Evolutionary conservation across 495 filamentous ascomycete species (phyloP).

Genomic region (Neurospora sp.): DNA sequence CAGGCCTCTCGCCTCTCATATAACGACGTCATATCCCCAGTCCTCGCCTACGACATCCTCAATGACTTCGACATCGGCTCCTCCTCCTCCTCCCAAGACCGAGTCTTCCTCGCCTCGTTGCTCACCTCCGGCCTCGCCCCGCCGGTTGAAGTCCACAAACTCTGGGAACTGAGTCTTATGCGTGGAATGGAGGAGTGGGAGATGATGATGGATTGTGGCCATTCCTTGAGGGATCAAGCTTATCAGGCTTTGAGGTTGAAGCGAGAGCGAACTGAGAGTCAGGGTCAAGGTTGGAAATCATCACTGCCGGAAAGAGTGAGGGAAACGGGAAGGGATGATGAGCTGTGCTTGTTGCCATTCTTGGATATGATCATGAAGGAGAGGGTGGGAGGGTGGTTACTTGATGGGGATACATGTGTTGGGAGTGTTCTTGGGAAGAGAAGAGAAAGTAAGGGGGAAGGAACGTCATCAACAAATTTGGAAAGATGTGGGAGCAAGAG

Average conservation of each 20-base stretch:
- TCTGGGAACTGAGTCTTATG: conserved; percentile 16
- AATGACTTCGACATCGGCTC: conserved; percentile 22
- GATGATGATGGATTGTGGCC: conserved; percentile 22
- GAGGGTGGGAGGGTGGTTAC: not conserved
- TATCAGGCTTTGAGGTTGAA: not conserved
- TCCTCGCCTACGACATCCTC: conserved; percentile 5
- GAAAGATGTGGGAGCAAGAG: not conserved
- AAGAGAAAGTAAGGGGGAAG: not conserved
- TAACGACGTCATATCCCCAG: not conserved
- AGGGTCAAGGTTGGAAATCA: not conserved
- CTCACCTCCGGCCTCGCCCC: conserved; percentile 13
- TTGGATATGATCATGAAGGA: not conserved
- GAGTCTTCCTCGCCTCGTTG: conserved; percentile 14
- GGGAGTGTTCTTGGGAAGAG: not conserved
- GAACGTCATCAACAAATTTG: not conserved
- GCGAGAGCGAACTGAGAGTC: not conserved
- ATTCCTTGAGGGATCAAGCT: conserved; percentile 9
- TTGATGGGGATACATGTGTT: not conserved
- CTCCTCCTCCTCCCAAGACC: conserved; percentile 15
- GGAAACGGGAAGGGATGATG: not conserved
- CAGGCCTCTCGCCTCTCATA: not conserved
- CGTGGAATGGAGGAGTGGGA: conserved; percentile 26
- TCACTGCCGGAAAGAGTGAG: not conserved
- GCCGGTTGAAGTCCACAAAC: conserved; percentile 15
- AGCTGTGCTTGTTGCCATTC: not conserved